Evolutionary conservation across 1,284 basidiomycete genomes (phyloP).

Genomic region (Sporisorium reilianum): DNA sequence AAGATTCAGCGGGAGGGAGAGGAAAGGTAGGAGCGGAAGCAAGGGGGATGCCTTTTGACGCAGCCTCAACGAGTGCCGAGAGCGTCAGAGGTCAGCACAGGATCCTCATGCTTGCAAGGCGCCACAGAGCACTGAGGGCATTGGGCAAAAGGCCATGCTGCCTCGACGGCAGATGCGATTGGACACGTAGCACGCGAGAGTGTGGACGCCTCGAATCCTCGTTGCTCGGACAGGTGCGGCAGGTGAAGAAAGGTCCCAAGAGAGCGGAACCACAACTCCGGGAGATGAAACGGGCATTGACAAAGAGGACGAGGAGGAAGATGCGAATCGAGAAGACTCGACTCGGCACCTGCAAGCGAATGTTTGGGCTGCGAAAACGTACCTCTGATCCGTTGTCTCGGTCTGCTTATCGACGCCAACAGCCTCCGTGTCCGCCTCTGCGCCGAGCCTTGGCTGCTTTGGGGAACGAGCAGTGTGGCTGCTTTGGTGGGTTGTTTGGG

Average conservation of each 20-base stretch:
- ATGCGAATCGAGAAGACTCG: slow-evolving; percentile 1
- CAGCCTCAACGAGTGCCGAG: slow-evolving; percentile 6
- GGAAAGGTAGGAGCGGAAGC: background rate
- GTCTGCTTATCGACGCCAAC: slow-evolving; percentile 10
- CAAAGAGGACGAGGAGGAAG: background rate
- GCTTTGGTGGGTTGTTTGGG: slow-evolving; percentile 12
- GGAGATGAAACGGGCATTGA: slow-evolving; percentile 3
- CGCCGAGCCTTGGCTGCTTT: background rate
- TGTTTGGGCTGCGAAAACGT: slow-evolving; percentile 1
- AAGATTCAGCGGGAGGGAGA: background rate
- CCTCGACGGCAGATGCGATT: background rate
- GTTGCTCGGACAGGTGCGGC: background rate
- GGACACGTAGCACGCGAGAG: background rate
- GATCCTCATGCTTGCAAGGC: background rate
- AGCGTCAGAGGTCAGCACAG: background rate
- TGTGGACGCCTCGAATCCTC: background rate
- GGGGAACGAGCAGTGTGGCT: background rate
- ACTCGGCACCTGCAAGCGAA: background rate
- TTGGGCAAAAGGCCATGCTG: background rate
- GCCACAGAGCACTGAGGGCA: background rate
- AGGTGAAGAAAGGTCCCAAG: background rate
- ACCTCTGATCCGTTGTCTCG: slow-evolving; percentile 14
- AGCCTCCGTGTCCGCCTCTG: background rate
- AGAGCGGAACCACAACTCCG: slow-evolving; percentile 6
- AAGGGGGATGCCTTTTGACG: background rate